Evolutionary conservation across 75 land plant genomes (phyloP), one percentile per base, ranked within the genome.

Genomic region (Pinus albicaulis): DNA sequence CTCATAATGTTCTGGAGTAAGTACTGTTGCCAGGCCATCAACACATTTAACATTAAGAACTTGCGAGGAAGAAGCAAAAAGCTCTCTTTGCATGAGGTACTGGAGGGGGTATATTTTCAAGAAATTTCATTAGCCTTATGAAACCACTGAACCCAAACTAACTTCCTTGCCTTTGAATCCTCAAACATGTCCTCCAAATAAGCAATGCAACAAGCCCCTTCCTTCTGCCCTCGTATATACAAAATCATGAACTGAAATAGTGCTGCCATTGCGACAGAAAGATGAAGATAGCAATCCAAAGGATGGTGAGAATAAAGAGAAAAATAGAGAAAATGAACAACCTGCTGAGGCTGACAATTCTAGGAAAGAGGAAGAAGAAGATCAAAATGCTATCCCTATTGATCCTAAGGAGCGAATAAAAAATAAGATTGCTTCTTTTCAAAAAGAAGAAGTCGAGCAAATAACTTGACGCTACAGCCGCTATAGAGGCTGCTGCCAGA

Each of bases 121-220:
- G 89, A n/a, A 81, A 94, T 82, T 87, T 96, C 99, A 78, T 85
- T 92, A 76, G 91, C 84, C 78, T 90, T 96, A 81, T 94, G 92
- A 89, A 94, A 96, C 99, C 98, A 96, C 60, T 87, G 89, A 80
- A 94, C 98, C 82, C 88, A 81, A 74, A 94, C 91, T 80, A 90
- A 94, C 56, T 86, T 94, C 77, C 82, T 87, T 60, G 76, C 80
- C 76, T 84, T 84, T 14, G 70, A 80, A 79, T 96, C 98, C 81
- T 93, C 97, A 59, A 94, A 96, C 89, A 96, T 82, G 81, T 96
- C 99, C 75, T 96, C 95, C 66, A 96, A 81, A 86, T 96, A 92
- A 14, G 99, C 99, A 78, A 94, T 85, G 20, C 91, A 91, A 24
- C n/a, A n/a, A n/a, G n/a, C n/a, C 93, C 59, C 82, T 57, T 48